phyloP scores from a whole-genome alignment of 805 yeast genomes.

The Candida argentea region DNA sequence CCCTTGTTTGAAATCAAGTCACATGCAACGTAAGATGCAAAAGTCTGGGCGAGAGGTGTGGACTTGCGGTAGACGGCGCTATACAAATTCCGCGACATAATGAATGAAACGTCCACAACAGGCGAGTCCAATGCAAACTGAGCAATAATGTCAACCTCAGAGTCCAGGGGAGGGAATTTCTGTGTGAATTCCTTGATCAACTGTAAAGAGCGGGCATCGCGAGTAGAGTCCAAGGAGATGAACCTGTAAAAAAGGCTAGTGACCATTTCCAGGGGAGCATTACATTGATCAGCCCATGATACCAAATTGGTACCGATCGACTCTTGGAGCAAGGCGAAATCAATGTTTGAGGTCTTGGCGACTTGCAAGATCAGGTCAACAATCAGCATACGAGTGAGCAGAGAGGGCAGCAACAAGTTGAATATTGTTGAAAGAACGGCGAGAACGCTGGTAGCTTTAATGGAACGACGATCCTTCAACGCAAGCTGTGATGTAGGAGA shows the following conservation, averaged over 20 bases:
- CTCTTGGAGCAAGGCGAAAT: conserved; percentile 23
- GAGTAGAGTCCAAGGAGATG: conserved; percentile 22
- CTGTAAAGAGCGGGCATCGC: conserved; percentile 20
- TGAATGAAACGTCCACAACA: conserved; percentile 30
- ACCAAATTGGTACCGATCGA: conserved; percentile 27
- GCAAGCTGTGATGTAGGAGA: conserved; percentile 28
- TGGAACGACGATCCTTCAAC: conserved; percentile 34
- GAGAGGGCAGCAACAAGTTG: conserved; percentile 28
- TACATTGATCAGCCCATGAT: conserved; percentile 20
- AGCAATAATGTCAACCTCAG: conserved; percentile 22
- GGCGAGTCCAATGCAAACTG: conserved; percentile 27
- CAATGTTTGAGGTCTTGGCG: conserved; percentile 18
- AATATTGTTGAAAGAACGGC: conserved; percentile 31
- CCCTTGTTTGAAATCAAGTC: conserved; percentile 15
- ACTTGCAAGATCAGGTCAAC: conserved; percentile 23
- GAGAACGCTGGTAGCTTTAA: conserved; percentile 30
- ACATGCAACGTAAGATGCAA: conserved; percentile 26
- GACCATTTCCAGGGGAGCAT: conserved; percentile 20
- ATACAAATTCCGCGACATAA: conserved; percentile 32
- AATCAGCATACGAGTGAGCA: conserved; percentile 20
- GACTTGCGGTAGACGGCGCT: conserved; percentile 18
- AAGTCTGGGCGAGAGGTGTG: conserved; percentile 19
- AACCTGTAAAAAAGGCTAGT: conserved; percentile 27
- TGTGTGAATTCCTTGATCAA: conserved; percentile 27
- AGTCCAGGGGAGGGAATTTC: conserved; percentile 10